Evolutionary conservation across 2,329 filamentous ascomycete genomes (phyloP), one percentile per base, ranked within the genome.

Genomic region (Claviceps sp.): DNA sequence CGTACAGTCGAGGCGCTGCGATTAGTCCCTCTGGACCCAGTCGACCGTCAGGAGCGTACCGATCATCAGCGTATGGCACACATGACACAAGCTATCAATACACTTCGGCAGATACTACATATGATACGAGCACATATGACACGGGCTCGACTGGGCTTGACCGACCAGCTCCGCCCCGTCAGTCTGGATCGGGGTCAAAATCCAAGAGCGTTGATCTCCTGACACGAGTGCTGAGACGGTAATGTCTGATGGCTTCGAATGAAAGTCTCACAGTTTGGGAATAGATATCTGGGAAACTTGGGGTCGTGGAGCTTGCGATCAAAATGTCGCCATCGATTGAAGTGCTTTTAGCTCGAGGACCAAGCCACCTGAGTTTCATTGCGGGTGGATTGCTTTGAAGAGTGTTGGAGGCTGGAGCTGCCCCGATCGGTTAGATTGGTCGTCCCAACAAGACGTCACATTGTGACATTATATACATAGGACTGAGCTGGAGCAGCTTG

Each of bases 191-290:
- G 40, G 79, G 79, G 64, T 71, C 76, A 57, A 71, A 79, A 46
- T 77, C 78, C 37, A 80, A 76, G 66, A 82, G 78, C 66, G 79
- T 82, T 58, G 79, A 83, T 66, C 70, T 83, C 22, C 78, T 83
- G 45, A 81, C 79, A 49, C 79, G 80, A 37, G 73, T 80, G 64
- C 62, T 77, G 57, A 70, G 75, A 50, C 71, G 74, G 58, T 80
- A 58, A 63, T 52, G 52, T 13, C 40, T 43, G 40, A 22, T 22
- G 42, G 22, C 13, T 23, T 45, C 9, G 23, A 8, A 22, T 39
- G 34, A 37, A 14, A 49, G 47, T n/a, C 34, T 9, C 22, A 2
- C 29, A 45, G 17, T 23, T n/a, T 48, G 38, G 17, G 4, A 38
- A 44, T 16, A 23, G 23, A 44, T 3, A 26, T 14, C 5, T 34